These are phyloP conservation scores for Suillus paluster DNA, from an alignment of 768 basidiomycete genomes.

Conservation along the genomic window DNA sequence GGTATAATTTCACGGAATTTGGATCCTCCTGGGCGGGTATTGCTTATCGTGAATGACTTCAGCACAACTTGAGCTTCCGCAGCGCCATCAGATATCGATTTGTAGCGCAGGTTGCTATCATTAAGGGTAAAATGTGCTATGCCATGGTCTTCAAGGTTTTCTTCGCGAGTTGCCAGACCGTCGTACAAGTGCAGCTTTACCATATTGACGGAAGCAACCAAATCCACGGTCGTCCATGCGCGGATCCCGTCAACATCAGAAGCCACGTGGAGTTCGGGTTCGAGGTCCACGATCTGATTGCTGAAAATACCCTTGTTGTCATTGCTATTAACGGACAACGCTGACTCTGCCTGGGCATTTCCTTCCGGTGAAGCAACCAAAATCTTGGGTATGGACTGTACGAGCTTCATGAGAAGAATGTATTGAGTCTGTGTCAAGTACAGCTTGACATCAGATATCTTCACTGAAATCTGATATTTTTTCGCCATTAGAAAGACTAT, in stretches of 20 bases:
- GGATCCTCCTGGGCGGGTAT: slow-evolving; percentile 80
- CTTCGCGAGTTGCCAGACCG: slow-evolving; percentile 55
- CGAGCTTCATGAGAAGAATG: slow-evolving; percentile 64
- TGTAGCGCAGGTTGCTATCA: slow-evolving; percentile 77
- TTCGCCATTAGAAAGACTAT: slow-evolving; percentile 11
- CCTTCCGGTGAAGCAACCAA: slow-evolving; percentile 55
- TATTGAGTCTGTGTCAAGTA: slow-evolving; percentile 88
- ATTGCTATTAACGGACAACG: slow-evolving; percentile 21
- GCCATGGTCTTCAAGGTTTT: slow-evolving; percentile 72
- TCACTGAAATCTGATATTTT: slow-evolving; percentile 59
- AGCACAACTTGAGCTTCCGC: slow-evolving; percentile 85
- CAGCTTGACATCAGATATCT: slow-evolving; percentile 83
- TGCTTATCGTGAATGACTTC: slow-evolving; percentile 91
- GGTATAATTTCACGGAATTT: slow-evolving; percentile 96
- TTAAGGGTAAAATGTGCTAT: slow-evolving; percentile 87
- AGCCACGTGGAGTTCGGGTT: slow-evolving; percentile 59
- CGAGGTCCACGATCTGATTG: slow-evolving; percentile 27
- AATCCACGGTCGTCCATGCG: slow-evolving; percentile 70
- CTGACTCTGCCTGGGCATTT: slow-evolving; percentile 32
- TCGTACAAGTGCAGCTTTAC: slow-evolving; percentile 91
- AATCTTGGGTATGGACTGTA: slow-evolving; percentile 69
- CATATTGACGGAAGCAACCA: slow-evolving; percentile 69
- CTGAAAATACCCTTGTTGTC: slow-evolving; percentile 6
- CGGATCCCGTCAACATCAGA: slow-evolving; percentile 27
- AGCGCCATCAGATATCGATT: slow-evolving; percentile 82